Evolutionary conservation across 73 alveolate genomes (phyloP).

Genomic region (Symbiodinium natans): DNA sequence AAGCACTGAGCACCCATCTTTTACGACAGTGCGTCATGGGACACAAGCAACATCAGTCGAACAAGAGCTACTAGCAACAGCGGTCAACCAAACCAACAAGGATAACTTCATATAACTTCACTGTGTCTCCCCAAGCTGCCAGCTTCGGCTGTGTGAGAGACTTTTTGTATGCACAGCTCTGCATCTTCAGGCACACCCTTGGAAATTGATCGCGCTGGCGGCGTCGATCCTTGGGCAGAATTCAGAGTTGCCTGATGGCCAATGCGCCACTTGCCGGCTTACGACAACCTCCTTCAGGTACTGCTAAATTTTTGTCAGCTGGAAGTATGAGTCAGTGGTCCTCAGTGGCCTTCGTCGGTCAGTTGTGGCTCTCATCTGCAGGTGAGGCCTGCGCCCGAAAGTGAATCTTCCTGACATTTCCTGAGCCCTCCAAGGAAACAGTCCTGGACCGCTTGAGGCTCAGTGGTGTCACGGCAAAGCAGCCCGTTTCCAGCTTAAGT

Average conservation of each 20-base stretch:
- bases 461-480: conserved; percentile 56
- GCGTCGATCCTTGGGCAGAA: neutral
- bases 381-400: too few species aligned
- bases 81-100: too few species aligned
- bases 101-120: neutral
- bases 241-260: too few species aligned
- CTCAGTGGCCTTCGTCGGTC: too few species aligned
- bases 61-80: neutral
- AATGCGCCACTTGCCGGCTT: too few species aligned
- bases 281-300: too few species aligned
- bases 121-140: neutral
- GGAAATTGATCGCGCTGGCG: conserved; percentile 69
- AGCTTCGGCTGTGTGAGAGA: too few species aligned
- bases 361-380: too few species aligned
- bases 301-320: too few species aligned
- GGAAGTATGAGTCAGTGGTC: too few species aligned
- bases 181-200: conserved; percentile 9
- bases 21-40: neutral
- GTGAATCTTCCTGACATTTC: too few species aligned
- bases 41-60: neutral
- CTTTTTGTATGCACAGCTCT: neutral
- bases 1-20: neutral
- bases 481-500: conserved; percentile 84
- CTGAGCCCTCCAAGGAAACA: too few species aligned
- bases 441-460: conserved; percentile 90